Evolutionary conservation across 257 asterid species (phyloP).

Genomic region (Forsythia suspensa): DNA sequence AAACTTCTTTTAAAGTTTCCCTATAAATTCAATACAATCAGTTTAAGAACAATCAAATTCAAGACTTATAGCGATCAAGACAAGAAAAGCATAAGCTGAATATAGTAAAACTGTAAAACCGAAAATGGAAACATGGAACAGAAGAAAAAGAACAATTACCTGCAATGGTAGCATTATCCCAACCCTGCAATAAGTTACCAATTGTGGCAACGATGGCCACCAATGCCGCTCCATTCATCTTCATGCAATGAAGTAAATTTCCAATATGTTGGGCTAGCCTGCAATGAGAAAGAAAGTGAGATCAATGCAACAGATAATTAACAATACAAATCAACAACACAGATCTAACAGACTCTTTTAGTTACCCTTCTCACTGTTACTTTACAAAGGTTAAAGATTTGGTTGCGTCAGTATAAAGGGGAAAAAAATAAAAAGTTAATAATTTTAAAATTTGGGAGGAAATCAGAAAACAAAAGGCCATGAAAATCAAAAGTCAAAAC

Average conservation of each 20-base stretch:
- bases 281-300: slow-evolving; percentile 10
- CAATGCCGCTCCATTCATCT: slow-evolving; percentile 76
- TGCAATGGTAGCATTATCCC: slow-evolving; percentile 92
- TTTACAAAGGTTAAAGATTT: slow-evolving; percentile 3
- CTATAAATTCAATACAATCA: neutral
- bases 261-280: slow-evolving; percentile 28
- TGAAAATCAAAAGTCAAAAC: slow-evolving; percentile 9
- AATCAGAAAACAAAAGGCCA: slow-evolving; percentile 12
- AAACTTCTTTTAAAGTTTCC: slow-evolving; percentile 1
- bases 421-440: neutral
- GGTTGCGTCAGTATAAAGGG: neutral
- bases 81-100: neutral
- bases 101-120: neutral
- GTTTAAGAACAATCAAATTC: neutral
- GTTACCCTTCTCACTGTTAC: neutral
- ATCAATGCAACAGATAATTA: slow-evolving; percentile 22
- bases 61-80: neutral
- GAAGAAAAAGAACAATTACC: slow-evolving; percentile 34
- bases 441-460: neutral
- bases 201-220: slow-evolving; percentile 77
- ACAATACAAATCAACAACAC: slow-evolving; percentile 15
- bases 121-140: neutral
- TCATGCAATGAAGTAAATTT: slow-evolving; percentile 16
- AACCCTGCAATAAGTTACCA: slow-evolving; percentile 83
- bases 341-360: slow-evolving; percentile 23